Evolutionary conservation across 1,284 basidiomycete species (phyloP).

Genomic region (Volvariella volvacea): DNA sequence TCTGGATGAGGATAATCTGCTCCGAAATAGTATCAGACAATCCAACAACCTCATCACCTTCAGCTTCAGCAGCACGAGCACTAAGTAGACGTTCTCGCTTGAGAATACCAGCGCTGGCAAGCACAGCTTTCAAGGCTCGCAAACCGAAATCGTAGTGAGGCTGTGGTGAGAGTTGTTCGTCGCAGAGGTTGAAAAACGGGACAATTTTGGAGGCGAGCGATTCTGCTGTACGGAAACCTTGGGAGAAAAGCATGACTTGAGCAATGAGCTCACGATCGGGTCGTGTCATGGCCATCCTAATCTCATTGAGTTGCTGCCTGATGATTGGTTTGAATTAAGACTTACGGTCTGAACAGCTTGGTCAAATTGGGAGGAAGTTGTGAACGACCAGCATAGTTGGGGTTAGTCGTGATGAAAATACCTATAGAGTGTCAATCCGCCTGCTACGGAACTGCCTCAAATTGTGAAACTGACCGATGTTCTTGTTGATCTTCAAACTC

Average conservation of each 20-base stretch:
- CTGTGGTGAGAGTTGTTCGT: conserved; percentile 94
- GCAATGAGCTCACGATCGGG: conserved; percentile 98
- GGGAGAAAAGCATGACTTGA: conserved; percentile 98
- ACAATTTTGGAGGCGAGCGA: conserved; percentile 95
- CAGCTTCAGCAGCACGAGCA: conserved; percentile 29
- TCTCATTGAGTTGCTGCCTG: too few species aligned
- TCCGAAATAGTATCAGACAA: conserved; percentile 75
- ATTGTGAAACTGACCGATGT: conserved; percentile 70
- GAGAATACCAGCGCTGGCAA: conserved; percentile 95
- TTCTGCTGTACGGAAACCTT: conserved; percentile 98
- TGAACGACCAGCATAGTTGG: conserved; percentile 96
- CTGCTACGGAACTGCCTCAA: conserved; percentile 6
- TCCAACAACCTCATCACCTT: conserved; percentile 41
- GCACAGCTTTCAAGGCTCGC: conserved; percentile 93
- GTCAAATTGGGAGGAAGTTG: conserved; percentile 96
- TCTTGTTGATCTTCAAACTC: conserved; percentile 86
- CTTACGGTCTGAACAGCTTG: conserved; percentile 87
- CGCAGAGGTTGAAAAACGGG: conserved; percentile 98
- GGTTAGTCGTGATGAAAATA: conserved; percentile 97
- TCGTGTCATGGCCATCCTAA: conserved; percentile 97
- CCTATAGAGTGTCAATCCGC: conserved; percentile 32
- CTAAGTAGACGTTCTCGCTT: conserved; percentile 83
- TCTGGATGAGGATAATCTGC: conserved; percentile 97
- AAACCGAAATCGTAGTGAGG: conserved; percentile 99
- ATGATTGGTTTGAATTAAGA: conserved; percentile 20